Conservation (phyloP, 495 filamentous ascomycete species). For the Sabuloglossum arenarium region DNA sequence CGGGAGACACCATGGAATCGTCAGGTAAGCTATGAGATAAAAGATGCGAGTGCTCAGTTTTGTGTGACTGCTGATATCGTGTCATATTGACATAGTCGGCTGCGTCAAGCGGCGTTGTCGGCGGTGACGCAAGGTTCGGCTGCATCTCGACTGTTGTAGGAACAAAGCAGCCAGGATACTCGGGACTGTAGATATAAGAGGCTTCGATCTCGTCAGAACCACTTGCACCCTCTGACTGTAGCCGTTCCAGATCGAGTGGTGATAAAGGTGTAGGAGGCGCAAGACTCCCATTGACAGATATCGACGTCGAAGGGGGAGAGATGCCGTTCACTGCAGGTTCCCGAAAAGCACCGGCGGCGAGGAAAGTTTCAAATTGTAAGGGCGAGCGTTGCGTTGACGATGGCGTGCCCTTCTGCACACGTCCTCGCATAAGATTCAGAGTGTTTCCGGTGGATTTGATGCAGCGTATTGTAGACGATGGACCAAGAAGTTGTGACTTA, state of each 20-base stretch:
- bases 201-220: neutral
- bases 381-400: constrained; percentile 27
- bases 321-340: neutral
- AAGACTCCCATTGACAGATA: constrained; percentile 11
- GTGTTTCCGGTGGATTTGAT: constrained; percentile 29
- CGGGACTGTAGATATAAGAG: neutral
- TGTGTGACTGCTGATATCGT: constrained; percentile 22
- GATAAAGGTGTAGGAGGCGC: constrained; percentile 26
- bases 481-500: constrained; percentile 19
- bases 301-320: constrained; percentile 15
- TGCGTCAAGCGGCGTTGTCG: constrained; percentile 18
- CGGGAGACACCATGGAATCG: constrained; percentile 21
- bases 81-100: constrained; percentile 9
- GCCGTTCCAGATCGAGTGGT: neutral
- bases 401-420: constrained; percentile 27
- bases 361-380: constrained; percentile 27
- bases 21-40: constrained; percentile 21
- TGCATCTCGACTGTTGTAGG: constrained; percentile 6
- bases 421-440: constrained; percentile 27
- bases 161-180: constrained; percentile 22
- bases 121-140: constrained; percentile 26
- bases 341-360: constrained; percentile 23
- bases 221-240: neutral
- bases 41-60: constrained; percentile 5
- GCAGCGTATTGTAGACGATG: constrained; percentile 23